Base-by-base conservation (phyloP, 305 asterid genomes). In the Solanum hybrid region DNA sequence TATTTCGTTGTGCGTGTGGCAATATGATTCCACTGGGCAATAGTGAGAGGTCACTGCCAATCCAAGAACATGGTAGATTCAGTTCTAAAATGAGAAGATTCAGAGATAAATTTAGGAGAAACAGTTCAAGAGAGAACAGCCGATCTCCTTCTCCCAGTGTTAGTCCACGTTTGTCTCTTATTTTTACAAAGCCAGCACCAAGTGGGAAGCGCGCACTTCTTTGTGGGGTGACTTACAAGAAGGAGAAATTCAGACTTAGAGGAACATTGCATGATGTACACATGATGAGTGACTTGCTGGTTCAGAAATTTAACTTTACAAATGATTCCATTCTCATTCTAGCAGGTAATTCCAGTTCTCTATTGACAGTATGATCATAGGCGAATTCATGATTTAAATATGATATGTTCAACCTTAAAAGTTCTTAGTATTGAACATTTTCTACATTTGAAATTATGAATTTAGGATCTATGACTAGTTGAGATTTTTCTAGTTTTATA, bases 191-290 rank as follows among this genome's bases (percentile, higher is more conserved):
- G 66, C 89, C 84, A 71, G 84, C 93, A 10, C 92, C 90, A 4
- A 40, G 90, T 17, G 93, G 93, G 90, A 93, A 91, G 87, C 94
- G 97, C 0, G 97, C 97, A 10, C 89, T 95, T 85, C 93, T 96
- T 17, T 95, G 98, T 87, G 97, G 95, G n/a, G 93, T 95, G 66
- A 92, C 93, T 87, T 96, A 96, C 94, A 93, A 90, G 93, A 92
- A 91, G 64, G 92, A 90, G 87, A 94, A 92, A 90, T 89, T 85
- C 78, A 92, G 93, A 93, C 97, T 95, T 85, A 89, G 89, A 86
- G 98, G 97, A 91, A 89, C 95, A 10, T 42, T 91, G 11, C 92
- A 85, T 13, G 98, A 95, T 75, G 91, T 94, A 37, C 88, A 26
- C 80, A 92, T 80, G 90, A 93, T 96, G 91, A 88, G 19, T 73